These are phyloP conservation scores for Myriosclerotinia curreyana DNA, from an alignment of 2,329 filamentous ascomycete species.

Conservation along the genomic window DNA sequence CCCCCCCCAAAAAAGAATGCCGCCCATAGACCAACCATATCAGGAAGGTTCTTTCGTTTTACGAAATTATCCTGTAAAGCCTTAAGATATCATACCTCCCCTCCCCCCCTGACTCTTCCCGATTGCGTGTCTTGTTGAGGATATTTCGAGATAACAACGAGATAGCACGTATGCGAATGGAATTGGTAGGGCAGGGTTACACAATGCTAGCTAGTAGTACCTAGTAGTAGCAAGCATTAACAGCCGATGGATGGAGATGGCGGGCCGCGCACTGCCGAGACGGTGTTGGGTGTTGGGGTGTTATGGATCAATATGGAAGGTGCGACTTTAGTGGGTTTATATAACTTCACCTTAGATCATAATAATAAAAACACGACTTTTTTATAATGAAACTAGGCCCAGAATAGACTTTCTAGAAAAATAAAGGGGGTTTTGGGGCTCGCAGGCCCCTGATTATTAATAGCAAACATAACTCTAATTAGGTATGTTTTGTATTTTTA, in stretches of 20 bases:
- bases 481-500: slow-evolving; percentile 9
- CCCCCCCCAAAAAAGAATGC: too few species aligned
- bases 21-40: background rate
- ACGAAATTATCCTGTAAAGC: background rate
- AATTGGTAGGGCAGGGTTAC: background rate
- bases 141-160: slow-evolving; percentile 8
- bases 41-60: slow-evolving; percentile 16
- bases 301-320: too few species aligned
- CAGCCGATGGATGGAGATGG: slow-evolving; percentile 15
- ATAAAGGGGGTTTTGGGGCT: too few species aligned
- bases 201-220: background rate
- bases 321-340: too few species aligned
- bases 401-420: too few species aligned
- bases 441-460: too few species aligned
- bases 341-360: too few species aligned
- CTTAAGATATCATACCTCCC: background rate
- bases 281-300: too few species aligned
- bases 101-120: too few species aligned
- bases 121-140: slow-evolving; percentile 3
- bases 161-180: background rate
- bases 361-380: too few species aligned
- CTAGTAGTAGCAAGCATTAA: background rate
- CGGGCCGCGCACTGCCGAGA: slow-evolving; percentile 18
- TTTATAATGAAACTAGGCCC: too few species aligned
- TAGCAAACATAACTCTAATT: too few species aligned